A percentile compares a stretch with the other conserved stretches of the same genome.
These are phyloP conservation scores for Tulasnella sp. DNA, from an alignment of 768 basidiomycete species.

Conservation along the genomic window DNA sequence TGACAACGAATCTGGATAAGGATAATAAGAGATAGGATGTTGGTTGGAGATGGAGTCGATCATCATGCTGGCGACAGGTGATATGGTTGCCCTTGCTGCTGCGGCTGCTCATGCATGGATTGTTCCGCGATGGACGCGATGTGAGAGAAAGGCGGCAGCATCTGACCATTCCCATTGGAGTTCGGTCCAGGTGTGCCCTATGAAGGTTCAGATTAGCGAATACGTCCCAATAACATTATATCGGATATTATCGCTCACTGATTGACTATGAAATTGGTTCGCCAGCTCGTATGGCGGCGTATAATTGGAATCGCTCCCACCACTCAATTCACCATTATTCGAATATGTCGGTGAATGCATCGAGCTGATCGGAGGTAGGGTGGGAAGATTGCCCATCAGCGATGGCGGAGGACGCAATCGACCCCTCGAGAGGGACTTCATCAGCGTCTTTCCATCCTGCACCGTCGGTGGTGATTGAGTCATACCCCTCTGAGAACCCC, in stretches of 20 bases:
- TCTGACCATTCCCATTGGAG: slow-evolving; percentile 23
- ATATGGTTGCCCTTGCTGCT: slow-evolving; percentile 8
- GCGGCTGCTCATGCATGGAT: neutral
- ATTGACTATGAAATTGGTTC: neutral
- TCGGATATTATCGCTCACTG: slow-evolving; percentile 10
- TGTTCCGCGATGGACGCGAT: slow-evolving; percentile 72
- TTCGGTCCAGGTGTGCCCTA: neutral
- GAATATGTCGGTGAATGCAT: slow-evolving; percentile 14
- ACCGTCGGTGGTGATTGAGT: neutral
- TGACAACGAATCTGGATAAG: no score
- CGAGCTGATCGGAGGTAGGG: slow-evolving; percentile 12
- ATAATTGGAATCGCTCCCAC: neutral
- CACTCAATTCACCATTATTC: neutral
- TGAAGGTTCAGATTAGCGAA: no score
- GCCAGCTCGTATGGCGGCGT: slow-evolving; percentile 4
- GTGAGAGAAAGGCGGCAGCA: slow-evolving; percentile 67
- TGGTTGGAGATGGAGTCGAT: no score
- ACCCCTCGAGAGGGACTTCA: neutral
- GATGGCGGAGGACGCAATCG: neutral
- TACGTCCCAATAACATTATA: no score
- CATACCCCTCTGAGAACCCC: no score
- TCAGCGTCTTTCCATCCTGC: neutral
- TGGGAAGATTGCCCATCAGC: neutral
- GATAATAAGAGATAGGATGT: no score
- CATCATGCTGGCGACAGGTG: slow-evolving; percentile 1